phyloP scores from a whole-genome alignment of 176 grass and related monocot genomes.

The Juncus inflexus region DNA sequence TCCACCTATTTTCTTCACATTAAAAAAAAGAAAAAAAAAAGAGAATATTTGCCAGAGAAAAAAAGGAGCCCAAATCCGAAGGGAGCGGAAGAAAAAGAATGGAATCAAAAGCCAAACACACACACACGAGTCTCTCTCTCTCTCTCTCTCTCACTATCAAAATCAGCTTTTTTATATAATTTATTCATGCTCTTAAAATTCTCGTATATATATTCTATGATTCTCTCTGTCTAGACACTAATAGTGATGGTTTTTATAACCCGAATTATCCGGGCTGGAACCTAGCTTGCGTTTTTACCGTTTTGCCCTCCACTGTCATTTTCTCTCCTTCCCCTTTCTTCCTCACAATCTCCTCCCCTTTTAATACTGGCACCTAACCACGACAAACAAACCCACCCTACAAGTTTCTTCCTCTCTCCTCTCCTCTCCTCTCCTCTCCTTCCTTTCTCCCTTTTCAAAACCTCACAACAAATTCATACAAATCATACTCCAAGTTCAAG shows the following conservation, averaged over 20 bases:
- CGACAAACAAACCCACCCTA: conserved; percentile 54
- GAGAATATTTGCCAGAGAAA: conserved; percentile 15
- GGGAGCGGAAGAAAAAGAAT: conserved; percentile 74
- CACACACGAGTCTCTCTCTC: conserved; percentile 44
- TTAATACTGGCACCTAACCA: conserved; percentile 47
- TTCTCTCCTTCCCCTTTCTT: conserved; percentile 32
- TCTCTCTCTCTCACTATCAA: conserved; percentile 19
- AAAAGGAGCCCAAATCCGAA: conserved; percentile 36
- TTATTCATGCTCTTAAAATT: conserved; percentile 11
- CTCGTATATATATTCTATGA: background rate
- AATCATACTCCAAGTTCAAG: conserved; percentile 10
- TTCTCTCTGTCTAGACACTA: conserved; percentile 18
- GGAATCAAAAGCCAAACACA: conserved; percentile 2
- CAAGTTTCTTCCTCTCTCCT: conserved; percentile 53
- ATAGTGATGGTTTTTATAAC: conserved; percentile 25
- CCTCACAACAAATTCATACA: background rate
- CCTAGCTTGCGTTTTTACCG: conserved; percentile 11
- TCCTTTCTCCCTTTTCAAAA: background rate
- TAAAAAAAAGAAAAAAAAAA: conserved; percentile 28
- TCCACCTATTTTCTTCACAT: conserved; percentile 29
- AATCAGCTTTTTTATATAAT: conserved; percentile 13
- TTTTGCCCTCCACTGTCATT: conserved; percentile 1
- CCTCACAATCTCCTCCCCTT: conserved; percentile 33
- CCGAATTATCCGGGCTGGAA: conserved; percentile 24
- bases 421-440: conserved; percentile 1